These are phyloP conservation scores for Penicillium tannophilum DNA, from an alignment of 495 filamentous ascomycete species.

Conservation along the genomic window DNA sequence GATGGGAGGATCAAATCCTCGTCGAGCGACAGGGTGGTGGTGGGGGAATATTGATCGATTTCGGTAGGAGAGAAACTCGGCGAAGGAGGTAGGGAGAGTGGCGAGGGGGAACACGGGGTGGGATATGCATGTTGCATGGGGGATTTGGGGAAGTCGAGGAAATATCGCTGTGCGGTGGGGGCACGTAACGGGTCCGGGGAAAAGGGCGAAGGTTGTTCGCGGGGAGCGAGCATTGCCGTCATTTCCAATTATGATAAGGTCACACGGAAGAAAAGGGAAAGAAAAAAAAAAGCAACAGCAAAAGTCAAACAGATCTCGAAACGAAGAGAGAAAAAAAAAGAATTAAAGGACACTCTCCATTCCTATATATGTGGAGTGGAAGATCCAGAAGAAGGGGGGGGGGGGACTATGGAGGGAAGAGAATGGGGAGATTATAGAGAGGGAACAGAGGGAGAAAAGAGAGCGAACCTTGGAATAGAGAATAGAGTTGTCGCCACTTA, in stretches of 20 bases:
- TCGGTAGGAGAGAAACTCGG: constrained; percentile 36
- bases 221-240: constrained; percentile 46
- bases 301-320: not conserved
- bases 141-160: constrained; percentile 41
- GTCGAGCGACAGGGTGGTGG: constrained; percentile 65
- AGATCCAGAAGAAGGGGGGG: not conserved
- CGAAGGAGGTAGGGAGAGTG: constrained; percentile 42
- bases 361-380: not conserved
- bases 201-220: constrained; percentile 41
- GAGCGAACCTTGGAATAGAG: no score
- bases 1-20: constrained; percentile 52
- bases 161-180: constrained; percentile 49
- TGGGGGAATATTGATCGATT: constrained; percentile 50
- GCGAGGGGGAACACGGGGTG: constrained; percentile 38
- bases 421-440: no score
- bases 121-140: constrained; percentile 37
- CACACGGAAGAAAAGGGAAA: constrained; percentile 4
- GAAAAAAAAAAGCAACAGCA: not conserved
- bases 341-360: no score
- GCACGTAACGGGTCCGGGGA: constrained; percentile 41
- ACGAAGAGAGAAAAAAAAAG: no score
- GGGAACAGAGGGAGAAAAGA: no score
- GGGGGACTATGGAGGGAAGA: no score
- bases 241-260: constrained; percentile 28
- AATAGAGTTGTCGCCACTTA: no score